These are phyloP conservation scores for Tremellales sp. DNA, from an alignment of 1,284 basidiomycete species.

Conservation along the genomic window DNA sequence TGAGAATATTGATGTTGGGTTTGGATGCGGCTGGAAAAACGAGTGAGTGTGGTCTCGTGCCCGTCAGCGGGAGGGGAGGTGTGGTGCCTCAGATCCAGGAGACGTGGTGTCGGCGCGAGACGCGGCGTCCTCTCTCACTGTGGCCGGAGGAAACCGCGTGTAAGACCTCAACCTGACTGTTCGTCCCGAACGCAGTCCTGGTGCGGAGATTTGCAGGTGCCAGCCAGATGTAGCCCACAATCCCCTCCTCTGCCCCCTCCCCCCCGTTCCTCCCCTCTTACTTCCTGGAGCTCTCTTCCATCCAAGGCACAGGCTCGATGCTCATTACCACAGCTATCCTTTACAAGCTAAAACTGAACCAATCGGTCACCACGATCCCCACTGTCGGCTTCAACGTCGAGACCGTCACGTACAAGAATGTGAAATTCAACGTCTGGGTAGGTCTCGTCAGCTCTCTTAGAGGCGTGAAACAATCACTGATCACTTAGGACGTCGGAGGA, in stretches of 20 bases:
- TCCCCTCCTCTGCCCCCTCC: background rate
- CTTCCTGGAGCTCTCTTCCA: background rate
- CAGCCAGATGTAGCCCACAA: too few relatives aligned
- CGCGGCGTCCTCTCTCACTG: too few relatives aligned
- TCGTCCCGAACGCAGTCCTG: too few relatives aligned
- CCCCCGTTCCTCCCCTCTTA: background rate
- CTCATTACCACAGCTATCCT: constrained; percentile 69
- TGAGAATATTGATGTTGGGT: constrained; percentile 70
- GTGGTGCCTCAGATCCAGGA: too few relatives aligned
- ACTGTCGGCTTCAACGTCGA: constrained; percentile 96
- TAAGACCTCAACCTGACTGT: too few relatives aligned
- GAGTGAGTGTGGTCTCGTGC: constrained; percentile 57
- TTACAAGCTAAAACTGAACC: constrained; percentile 98
- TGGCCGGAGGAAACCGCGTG: too few relatives aligned
- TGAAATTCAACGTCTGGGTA: constrained; percentile 98
- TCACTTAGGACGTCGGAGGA: constrained; percentile 78
- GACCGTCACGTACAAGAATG: constrained; percentile 99
- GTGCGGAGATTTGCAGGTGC: too few relatives aligned
- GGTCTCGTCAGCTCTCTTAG: constrained; percentile 6
- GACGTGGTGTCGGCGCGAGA: too few relatives aligned
- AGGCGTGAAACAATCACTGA: background rate
- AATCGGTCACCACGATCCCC: constrained; percentile 97
- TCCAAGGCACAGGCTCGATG: constrained; percentile 1
- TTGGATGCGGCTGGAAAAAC: constrained; percentile 96
- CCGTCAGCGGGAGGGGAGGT: background rate